phyloP scores from a whole-genome alignment of 106 monocot genomes.

The Allium sativum region DNA sequence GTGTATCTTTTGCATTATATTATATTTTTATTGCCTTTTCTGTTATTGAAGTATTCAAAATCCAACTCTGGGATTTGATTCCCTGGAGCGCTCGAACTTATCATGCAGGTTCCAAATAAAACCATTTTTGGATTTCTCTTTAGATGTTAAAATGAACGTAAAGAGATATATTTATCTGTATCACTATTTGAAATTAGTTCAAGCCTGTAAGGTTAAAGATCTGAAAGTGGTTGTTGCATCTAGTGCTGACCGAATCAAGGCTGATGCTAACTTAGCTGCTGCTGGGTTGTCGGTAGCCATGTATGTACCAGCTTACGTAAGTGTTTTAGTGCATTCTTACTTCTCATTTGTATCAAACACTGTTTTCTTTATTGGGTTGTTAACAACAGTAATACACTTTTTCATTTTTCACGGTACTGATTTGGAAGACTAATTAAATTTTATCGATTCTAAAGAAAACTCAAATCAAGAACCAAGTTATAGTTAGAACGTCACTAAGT shows the following conservation, averaged over 20 bases:
- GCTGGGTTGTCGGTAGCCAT: constrained; percentile 59
- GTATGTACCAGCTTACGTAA: constrained; percentile 15
- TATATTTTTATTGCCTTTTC: background rate
- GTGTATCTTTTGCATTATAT: background rate
- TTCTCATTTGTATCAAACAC: no score
- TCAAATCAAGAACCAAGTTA: no score
- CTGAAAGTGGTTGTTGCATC: constrained; percentile 97
- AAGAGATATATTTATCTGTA: background rate
- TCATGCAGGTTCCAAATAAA: constrained; percentile 42
- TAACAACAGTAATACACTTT: no score
- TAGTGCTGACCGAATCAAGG: constrained; percentile 92
- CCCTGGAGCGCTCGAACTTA: constrained; percentile 85
- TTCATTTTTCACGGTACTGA: no score
- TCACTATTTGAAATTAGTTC: constrained; percentile 20
- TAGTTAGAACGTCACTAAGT: no score
- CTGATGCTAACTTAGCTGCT: constrained; percentile 87
- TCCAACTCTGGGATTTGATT: constrained; percentile 88
- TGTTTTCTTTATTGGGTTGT: no score
- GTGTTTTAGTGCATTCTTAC: background rate
- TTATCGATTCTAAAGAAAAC: no score
- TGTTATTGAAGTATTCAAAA: constrained; percentile 70
- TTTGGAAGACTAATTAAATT: no score
- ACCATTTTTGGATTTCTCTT: background rate
- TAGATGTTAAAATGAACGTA: no score
- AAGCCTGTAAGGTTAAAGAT: constrained; percentile 70